Conservation (phyloP, 179 eudicot genomes). For the Dionaea muscipula region DNA sequence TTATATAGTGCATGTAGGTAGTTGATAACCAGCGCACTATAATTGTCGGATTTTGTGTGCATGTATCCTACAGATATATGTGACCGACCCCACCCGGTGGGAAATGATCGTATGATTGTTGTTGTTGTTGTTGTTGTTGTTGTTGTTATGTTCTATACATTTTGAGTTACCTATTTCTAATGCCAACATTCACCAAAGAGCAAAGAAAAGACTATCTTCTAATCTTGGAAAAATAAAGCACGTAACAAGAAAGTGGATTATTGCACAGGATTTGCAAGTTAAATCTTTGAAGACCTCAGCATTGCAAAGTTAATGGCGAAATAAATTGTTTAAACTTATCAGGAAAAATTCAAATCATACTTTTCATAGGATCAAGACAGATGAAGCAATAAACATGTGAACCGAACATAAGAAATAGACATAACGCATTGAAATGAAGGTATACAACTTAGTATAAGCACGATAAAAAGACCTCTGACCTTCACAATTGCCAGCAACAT, state of each 20-base stretch:
- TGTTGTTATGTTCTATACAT: too few species aligned
- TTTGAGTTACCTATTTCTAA: too few species aligned
- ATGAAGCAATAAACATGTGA: not conserved
- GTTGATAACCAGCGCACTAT: too few species aligned
- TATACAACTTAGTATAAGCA: not conserved
- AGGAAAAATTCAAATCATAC: not conserved
- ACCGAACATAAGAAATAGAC: not conserved
- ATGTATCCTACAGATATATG: too few species aligned
- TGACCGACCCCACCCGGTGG: too few species aligned
- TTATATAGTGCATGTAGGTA: too few species aligned
- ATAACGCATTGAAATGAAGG: not conserved
- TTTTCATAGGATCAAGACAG: not conserved
- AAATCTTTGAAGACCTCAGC: not conserved
- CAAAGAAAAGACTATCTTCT: too few species aligned
- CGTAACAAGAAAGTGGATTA: not conserved
- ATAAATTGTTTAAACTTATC: not conserved
- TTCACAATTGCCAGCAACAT: slow-evolving; percentile 94
- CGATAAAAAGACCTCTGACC: slow-evolving; percentile 24
- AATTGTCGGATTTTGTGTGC: too few species aligned
- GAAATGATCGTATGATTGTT: too few species aligned
- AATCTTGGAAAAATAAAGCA: too few species aligned
- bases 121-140: too few species aligned
- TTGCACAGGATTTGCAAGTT: not conserved
- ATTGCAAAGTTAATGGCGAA: not conserved
- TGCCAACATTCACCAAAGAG: too few species aligned